Evolutionary conservation across 2,329 filamentous ascomycete genomes (phyloP).

Genomic region (Dichotomopilus funicola): DNA sequence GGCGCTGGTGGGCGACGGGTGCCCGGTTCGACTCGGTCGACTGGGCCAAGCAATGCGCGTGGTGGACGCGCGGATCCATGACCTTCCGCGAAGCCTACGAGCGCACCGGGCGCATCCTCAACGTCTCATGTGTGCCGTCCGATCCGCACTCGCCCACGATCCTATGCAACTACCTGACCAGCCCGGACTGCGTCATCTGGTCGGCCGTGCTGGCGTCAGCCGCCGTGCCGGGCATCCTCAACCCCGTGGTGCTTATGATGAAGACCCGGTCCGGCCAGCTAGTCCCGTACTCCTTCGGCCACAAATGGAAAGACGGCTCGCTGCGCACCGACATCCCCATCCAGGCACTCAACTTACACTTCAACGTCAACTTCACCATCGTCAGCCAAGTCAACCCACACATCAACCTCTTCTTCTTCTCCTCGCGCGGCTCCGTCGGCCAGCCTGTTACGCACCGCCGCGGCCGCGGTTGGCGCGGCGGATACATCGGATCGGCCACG

Average conservation of each 20-base stretch:
- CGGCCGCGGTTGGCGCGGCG: slow-evolving; percentile 91
- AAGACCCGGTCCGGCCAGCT: slow-evolving; percentile 72
- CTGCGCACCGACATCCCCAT: slow-evolving; percentile 92
- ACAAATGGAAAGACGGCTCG: slow-evolving; percentile 98
- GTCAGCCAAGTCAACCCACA: slow-evolving; percentile 88
- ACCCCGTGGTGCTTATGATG: slow-evolving; percentile 89
- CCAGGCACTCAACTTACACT: slow-evolving; percentile 88
- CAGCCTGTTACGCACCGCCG: slow-evolving; percentile 89
- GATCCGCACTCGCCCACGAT: slow-evolving; percentile 92
- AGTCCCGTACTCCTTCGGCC: slow-evolving; percentile 88
- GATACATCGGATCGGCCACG: slow-evolving; percentile 83
- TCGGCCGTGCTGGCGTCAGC: slow-evolving; percentile 91
- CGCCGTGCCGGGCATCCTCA: slow-evolving; percentile 90
- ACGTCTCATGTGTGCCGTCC: slow-evolving; percentile 91
- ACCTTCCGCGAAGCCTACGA: slow-evolving; percentile 95
- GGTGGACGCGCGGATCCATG: slow-evolving; percentile 87
- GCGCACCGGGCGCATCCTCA: slow-evolving; percentile 86
- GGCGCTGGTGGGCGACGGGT: slow-evolving; percentile 85
- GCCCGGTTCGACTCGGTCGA: slow-evolving; percentile 90
- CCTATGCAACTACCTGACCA: slow-evolving; percentile 89
- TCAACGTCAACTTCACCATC: slow-evolving; percentile 97
- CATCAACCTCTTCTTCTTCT: slow-evolving; percentile 98
- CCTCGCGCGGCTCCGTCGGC: slow-evolving; percentile 82
- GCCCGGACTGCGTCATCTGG: slow-evolving; percentile 97
- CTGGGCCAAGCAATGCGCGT: slow-evolving; percentile 78